Base-by-base conservation (phyloP, 108 stramenopile species). In the Nitzschia sp. region DNA sequence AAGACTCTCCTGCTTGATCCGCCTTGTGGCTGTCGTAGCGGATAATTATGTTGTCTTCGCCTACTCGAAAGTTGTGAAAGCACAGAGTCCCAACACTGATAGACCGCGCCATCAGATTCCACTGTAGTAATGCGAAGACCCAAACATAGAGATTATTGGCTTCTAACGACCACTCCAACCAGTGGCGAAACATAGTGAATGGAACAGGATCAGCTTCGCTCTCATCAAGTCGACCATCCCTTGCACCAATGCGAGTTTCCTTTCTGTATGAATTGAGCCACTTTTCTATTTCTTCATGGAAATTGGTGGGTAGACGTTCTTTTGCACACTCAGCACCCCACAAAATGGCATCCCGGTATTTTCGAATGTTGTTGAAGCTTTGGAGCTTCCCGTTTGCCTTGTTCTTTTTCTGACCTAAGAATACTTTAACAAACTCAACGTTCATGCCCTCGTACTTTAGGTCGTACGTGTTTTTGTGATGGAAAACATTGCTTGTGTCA, bases 311-410 rank as follows among this genome's bases (percentile, higher is more conserved):
- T 29, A 66, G 48, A 3, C 5, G 36, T 38, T 76, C 47, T 6
- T 55, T 45, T 8, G 45, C 68, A 17, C 30, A 38, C 33, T 71
- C 46, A 19, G 80, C 33, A 24, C 75, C 74, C 34, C 66, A 59
- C 4, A 72, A 25, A 42, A 72, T 67, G 26, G 80, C 80, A 63
- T 81, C 71, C 15, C 75, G 56, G 27, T 77, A 76, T 46, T 76
- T 72, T 19, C 75, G 55, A 19, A 76, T 18, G 31, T 76, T 64
- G 0, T 34, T 54, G 19, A 58, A 28, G 9, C 36, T 33, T 25
- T 70, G 64, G n/a, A 48, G 13, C 42, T 70, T 75, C 8, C 70
- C 63, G 42, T 79, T 48, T 2, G 18, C n/a, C 18, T 66, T 71
- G 18, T 35, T 57, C 30, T 64, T 51, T 18, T 47, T 47, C 27